Percentiles rank a stretch among this genome's conserved stretches.
Evolutionary conservation across 2,329 filamentous ascomycete species (phyloP).

Genomic region (Didymella exigua): DNA sequence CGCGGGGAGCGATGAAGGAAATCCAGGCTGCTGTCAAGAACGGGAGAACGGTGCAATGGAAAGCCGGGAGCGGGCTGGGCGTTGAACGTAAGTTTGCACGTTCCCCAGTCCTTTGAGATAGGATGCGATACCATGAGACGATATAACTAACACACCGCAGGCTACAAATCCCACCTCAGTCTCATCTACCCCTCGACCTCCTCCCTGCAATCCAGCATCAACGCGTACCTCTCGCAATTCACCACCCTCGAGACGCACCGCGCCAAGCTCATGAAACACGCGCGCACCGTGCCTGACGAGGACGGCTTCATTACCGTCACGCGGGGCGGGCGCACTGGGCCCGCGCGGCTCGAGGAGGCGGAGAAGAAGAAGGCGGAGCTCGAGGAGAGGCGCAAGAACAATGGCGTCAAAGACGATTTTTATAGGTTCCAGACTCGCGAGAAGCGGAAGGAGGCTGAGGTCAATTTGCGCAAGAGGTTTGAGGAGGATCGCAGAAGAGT

Average conservation of each 20-base stretch:
- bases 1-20: constrained; percentile 78
- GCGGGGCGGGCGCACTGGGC: constrained; percentile 71
- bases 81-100: constrained; percentile 56
- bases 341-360: constrained; percentile 72
- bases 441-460: constrained; percentile 76
- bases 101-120: constrained; percentile 17
- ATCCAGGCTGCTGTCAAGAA: constrained; percentile 63
- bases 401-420: constrained; percentile 67
- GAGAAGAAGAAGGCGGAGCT: constrained; percentile 63
- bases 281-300: constrained; percentile 83
- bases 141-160: constrained; percentile 46
- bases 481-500: constrained; percentile 77
- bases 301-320: constrained; percentile 96
- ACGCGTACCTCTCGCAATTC: constrained; percentile 87
- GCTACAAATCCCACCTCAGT: constrained; percentile 68
- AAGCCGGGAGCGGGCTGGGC: constrained; percentile 54
- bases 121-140: neutral
- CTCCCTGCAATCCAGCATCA: constrained; percentile 73
- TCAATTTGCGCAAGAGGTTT: constrained; percentile 71
- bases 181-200: constrained; percentile 72
- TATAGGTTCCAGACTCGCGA: constrained; percentile 85
- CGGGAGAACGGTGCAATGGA: constrained; percentile 71
- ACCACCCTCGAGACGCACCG: constrained; percentile 68
- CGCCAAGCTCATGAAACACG: constrained; percentile 64
- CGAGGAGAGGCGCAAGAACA: constrained; percentile 61